Evolutionary conservation across 2,329 filamentous ascomycete species (phyloP).

Genomic region (Phaeosphaeria sp.): DNA sequence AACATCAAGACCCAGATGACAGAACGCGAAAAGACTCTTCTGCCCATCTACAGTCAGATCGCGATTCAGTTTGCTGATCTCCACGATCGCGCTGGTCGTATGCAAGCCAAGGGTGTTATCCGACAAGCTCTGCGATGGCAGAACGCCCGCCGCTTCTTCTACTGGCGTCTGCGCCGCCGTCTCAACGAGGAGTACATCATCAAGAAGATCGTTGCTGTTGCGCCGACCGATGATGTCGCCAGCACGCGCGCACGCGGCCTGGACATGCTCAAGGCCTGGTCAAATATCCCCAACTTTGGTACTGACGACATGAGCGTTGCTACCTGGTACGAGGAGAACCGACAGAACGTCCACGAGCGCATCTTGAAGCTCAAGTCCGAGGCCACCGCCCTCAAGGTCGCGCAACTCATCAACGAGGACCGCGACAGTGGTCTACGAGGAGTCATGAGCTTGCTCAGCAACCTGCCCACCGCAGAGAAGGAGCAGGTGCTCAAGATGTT

Average conservation of each 20-base stretch:
- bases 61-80: constrained; percentile 97
- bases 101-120: constrained; percentile 97
- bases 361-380: constrained; percentile 84
- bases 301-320: constrained; percentile 83
- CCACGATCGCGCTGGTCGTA: constrained; percentile 94
- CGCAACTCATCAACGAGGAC: constrained; percentile 70
- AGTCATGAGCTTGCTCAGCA: constrained; percentile 82
- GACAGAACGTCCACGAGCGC: constrained; percentile 81
- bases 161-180: constrained; percentile 97
- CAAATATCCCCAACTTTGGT: constrained; percentile 76
- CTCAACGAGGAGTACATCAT: constrained; percentile 97
- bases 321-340: constrained; percentile 95
- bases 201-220: constrained; percentile 74
- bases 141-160: constrained; percentile 95
- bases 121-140: constrained; percentile 84
- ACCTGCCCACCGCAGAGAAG: constrained; percentile 87
- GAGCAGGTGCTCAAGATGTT: constrained; percentile 75
- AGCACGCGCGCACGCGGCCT: constrained; percentile 72
- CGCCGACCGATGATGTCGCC: constrained; percentile 34
- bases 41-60: constrained; percentile 94
- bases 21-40: constrained; percentile 82
- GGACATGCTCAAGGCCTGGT: constrained; percentile 82
- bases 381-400: constrained; percentile 71
- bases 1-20: constrained; percentile 85
- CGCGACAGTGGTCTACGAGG: constrained; percentile 79